These are phyloP conservation scores for Juglanconis juglandina DNA, from an alignment of 2,329 filamentous ascomycete species.

Conservation along the genomic window DNA sequence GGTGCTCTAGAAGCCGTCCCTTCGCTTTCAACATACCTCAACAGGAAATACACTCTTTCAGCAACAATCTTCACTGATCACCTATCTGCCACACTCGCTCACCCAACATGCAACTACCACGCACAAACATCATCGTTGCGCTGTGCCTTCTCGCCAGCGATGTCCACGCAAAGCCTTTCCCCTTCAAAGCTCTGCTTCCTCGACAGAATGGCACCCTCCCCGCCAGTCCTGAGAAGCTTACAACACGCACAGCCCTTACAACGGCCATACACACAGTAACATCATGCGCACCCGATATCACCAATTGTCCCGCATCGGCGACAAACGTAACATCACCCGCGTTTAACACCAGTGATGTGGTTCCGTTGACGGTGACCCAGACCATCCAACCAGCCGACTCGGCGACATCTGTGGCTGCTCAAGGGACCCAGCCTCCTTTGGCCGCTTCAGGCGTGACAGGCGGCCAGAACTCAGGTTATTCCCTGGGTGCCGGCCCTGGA, in stretches of 20 bases:
- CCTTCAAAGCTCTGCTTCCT: not conserved
- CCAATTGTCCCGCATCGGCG: conserved; percentile 4
- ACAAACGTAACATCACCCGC: no score
- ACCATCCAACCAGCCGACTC: not conserved
- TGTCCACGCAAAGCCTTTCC: not conserved
- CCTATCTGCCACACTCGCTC: not conserved
- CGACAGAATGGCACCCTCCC: not conserved
- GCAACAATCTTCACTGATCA: not conserved
- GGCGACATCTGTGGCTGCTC: not conserved
- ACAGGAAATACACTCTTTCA: not conserved
- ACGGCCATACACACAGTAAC: conserved; percentile 11
- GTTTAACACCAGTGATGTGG: no score
- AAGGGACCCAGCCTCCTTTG: no score
- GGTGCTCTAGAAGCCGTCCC: not conserved
- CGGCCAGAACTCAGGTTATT: no score
- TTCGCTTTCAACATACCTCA: not conserved
- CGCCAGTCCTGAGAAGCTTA: not conserved
- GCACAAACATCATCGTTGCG: not conserved
- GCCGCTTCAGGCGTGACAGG: no score
- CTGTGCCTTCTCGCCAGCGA: not conserved
- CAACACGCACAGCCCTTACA: not conserved
- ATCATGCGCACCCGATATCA: conserved; percentile 4
- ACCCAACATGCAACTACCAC: not conserved
- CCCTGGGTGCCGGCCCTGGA: no score
- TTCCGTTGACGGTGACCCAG: no score